phyloP scores from a whole-genome alignment of 495 filamentous ascomycete genomes.

The Halenospora varia region DNA sequence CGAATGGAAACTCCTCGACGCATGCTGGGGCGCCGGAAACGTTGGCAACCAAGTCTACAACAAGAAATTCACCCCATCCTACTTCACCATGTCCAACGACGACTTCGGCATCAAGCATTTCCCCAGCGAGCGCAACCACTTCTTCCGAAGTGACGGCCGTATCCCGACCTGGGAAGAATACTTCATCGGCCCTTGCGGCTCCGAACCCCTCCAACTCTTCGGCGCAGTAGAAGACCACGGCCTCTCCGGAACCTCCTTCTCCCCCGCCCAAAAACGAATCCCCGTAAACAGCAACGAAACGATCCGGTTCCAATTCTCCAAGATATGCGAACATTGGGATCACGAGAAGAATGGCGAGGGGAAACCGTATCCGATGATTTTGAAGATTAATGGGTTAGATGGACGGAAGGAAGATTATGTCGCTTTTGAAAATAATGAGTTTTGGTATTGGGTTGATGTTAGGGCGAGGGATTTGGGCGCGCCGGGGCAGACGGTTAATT shows the following conservation, averaged over 20 bases:
- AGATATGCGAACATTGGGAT: constrained; percentile 77
- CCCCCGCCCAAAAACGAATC: constrained; percentile 55
- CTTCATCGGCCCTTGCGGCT: constrained; percentile 44
- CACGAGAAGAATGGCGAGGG: constrained; percentile 58
- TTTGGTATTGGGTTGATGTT: constrained; percentile 74
- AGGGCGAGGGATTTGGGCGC: constrained; percentile 58
- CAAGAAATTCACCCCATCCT: constrained; percentile 59
- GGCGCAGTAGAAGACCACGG: constrained; percentile 53
- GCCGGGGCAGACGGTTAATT: constrained; percentile 59
- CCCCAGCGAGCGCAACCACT: constrained; percentile 59
- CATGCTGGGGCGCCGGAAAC: constrained; percentile 89
- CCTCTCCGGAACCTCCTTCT: constrained; percentile 57
- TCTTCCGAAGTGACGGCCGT: constrained; percentile 62
- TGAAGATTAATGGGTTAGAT: constrained; percentile 62
- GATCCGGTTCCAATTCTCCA: constrained; percentile 71
- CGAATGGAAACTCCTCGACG: constrained; percentile 87
- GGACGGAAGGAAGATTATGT: constrained; percentile 64
- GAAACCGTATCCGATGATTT: constrained; percentile 58
- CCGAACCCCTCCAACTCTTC: constrained; percentile 35
- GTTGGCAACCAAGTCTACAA: constrained; percentile 51
- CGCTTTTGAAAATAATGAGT: constrained; percentile 58
- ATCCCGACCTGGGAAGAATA: constrained; percentile 75
- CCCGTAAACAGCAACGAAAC: constrained; percentile 41
- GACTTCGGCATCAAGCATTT: constrained; percentile 79
- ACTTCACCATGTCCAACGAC: constrained; percentile 79